phyloP scores from a whole-genome alignment of 169 alveolate genomes.

The Perkinsus marinus region DNA sequence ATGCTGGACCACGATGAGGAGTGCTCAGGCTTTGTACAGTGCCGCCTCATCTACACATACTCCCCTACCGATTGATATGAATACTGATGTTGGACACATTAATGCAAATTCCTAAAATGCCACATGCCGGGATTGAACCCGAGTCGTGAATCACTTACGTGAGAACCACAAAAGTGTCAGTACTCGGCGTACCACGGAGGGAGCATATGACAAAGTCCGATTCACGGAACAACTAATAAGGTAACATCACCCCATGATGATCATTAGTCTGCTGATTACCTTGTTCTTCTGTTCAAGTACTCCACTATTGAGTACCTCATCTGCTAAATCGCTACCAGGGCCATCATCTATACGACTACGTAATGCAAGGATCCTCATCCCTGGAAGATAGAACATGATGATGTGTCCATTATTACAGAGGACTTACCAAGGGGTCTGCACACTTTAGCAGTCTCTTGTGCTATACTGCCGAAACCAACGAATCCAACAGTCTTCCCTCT shows the following conservation, averaged over 20 bases:
- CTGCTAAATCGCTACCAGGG: neutral
- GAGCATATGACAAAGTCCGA: constrained; percentile 35
- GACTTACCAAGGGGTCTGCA: neutral
- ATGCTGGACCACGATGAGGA: neutral
- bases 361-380: constrained; percentile 10
- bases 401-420: neutral
- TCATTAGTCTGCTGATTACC: neutral
- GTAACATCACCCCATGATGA: neutral
- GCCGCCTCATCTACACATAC: constrained; percentile 22
- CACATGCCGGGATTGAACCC: neutral
- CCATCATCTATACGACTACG: neutral
- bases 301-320: neutral
- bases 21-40: neutral
- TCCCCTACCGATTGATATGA: constrained; percentile 40
- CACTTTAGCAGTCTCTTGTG: constrained; percentile 17
- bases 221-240: constrained; percentile 18
- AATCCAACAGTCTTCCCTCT: constrained; percentile 34
- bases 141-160: neutral
- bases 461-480: constrained; percentile 43
- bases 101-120: constrained; percentile 11
- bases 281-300: neutral
- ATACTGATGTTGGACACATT: constrained; percentile 29
- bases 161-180: constrained; percentile 13
- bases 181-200: constrained; percentile 30
- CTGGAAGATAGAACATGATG: neutral